A percentile compares a stretch with the other conserved stretches of the same genome.
These are phyloP conservation scores for Penicillium palitans DNA, from an alignment of 2,329 filamentous ascomycete species.

Conservation along the genomic window DNA sequence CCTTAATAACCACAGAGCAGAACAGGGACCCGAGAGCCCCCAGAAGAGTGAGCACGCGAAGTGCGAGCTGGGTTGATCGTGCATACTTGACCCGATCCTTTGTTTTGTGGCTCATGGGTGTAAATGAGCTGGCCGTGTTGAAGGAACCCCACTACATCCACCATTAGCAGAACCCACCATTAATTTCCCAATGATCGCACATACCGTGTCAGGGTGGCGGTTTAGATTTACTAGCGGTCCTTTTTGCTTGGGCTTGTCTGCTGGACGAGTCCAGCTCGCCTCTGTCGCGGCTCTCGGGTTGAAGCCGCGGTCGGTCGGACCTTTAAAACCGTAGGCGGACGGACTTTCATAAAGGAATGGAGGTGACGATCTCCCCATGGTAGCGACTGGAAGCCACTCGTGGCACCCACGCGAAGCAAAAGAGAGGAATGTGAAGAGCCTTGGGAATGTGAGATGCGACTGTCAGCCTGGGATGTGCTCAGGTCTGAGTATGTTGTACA, in stretches of 20 bases:
- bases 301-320: conserved; percentile 60
- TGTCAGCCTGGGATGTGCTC: conserved; percentile 8
- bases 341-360: conserved; percentile 73
- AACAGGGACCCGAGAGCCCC: conserved; percentile 71
- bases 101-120: conserved; percentile 66
- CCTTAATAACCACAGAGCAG: conserved; percentile 73
- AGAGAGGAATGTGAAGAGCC: conserved; percentile 25
- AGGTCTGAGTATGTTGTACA: neutral
- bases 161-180: conserved; percentile 13
- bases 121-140: conserved; percentile 58
- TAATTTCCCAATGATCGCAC: conserved; percentile 27
- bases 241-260: conserved; percentile 62
- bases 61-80: conserved; percentile 66
- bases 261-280: conserved; percentile 68
- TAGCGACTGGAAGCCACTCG: conserved; percentile 32
- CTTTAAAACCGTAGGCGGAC: conserved; percentile 54
- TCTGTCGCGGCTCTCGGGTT: conserved; percentile 85
- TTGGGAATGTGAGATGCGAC: conserved; percentile 22
- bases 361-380: conserved; percentile 56
- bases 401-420: conserved; percentile 37
- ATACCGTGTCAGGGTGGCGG: conserved; percentile 75
- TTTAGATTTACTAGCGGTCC: conserved; percentile 82
- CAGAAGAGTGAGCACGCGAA: conserved; percentile 67
- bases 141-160: conserved; percentile 51
- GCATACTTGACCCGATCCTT: conserved; percentile 71